phyloP scores from a whole-genome alignment of 257 asterid genomes.

The Fraxinus pennsylvanica region DNA sequence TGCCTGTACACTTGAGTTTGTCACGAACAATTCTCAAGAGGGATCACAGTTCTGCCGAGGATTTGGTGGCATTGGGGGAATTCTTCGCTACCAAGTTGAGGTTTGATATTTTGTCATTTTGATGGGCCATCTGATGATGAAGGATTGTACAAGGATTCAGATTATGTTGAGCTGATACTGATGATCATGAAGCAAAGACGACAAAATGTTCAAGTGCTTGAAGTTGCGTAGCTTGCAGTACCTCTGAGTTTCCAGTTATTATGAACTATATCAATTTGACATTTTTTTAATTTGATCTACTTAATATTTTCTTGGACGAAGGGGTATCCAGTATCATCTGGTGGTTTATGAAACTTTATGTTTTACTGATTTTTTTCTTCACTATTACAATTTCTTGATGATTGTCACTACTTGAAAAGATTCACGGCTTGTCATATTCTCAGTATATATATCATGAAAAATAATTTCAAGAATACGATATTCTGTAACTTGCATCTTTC shows the following conservation, averaged over 20 bases:
- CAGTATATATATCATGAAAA: neutral
- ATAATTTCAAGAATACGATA: neutral
- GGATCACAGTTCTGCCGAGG: too few relatives aligned
- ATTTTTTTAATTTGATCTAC: slow-evolving; percentile 9
- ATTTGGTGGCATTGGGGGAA: too few relatives aligned
- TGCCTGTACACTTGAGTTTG: too few relatives aligned
- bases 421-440: neutral
- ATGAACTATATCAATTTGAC: slow-evolving; percentile 13
- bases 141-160: too few relatives aligned
- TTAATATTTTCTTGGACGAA: neutral
- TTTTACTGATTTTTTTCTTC: neutral
- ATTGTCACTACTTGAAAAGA: neutral
- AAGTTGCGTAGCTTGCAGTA: slow-evolving; percentile 15
- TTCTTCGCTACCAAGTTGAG: too few relatives aligned
- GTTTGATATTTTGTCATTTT: too few relatives aligned
- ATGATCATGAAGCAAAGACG: too few relatives aligned
- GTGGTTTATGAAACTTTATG: neutral
- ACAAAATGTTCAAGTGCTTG: too few relatives aligned
- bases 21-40: too few relatives aligned
- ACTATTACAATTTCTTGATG: neutral
- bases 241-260: slow-evolving; percentile 26
- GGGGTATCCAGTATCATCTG: neutral
- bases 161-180: too few relatives aligned
- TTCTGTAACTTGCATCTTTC: neutral
- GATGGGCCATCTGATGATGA: too few relatives aligned